Evolutionary conservation across 306 rosid genomes (phyloP), one percentile per base, ranked within the genome.

Genomic region (Ormosia semicastrata): DNA sequence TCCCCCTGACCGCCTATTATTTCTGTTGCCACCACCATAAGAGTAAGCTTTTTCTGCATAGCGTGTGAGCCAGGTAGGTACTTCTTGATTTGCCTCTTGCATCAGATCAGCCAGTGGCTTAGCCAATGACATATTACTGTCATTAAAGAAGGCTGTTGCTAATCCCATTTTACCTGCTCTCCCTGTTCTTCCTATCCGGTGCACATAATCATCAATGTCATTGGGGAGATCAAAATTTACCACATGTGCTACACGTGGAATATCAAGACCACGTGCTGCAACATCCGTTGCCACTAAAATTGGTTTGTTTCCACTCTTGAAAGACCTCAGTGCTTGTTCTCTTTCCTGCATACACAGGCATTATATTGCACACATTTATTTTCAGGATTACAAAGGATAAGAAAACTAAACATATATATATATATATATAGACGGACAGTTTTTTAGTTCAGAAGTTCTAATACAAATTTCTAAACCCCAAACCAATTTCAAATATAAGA

Each of bases 251-350:
- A 92, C 97, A 18, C 87, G 90, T 11, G 97, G 97, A 54, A 92
- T 92, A 68, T 92, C 97, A 65, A 92, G 94, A 68, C 97, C 97
- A 71, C 97, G 93, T 54, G 97, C 94, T 18, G 97, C 97, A 76
- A 92, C 95, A 80, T 92, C 97, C 4, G 97, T 92, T 58, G 97
- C 97, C 86, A 92, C 97, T 59, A 92, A 77, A 78, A 92, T 92
- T 65, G 97, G 97, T 8, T 94, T 89, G 50, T 86, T 76, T 66
- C 97, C 97, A 58, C 83, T 90, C 88, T 92, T 90, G 86, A 92
- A 89, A 2, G 93, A 92, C 66, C 92, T 90, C 75, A 92, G 70
- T 68, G 97, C 97, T 12, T 77, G 82, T 84, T 92, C 94, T 87
- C 97, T 92, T 80, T 92, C 97, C 97, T 92, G 89, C 88, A 84